Conservation (phyloP, 192 early-diverging fungal species). For the Backusella luteola region DNA sequence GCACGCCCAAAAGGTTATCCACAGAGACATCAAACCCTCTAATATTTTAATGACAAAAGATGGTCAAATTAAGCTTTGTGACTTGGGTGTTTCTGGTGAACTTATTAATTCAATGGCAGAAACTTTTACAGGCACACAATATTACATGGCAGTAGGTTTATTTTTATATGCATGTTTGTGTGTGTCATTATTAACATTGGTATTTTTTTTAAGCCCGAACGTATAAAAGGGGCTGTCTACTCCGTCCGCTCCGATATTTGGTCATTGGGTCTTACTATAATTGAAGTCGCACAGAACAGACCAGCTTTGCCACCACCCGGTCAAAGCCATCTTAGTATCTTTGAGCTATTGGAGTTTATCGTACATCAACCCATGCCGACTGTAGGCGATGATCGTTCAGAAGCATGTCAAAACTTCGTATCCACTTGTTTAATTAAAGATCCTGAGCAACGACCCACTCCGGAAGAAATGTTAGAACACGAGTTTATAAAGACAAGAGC, state of each 20-base stretch:
- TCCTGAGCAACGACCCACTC: constrained; percentile 62
- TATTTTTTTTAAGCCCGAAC: constrained; percentile 69
- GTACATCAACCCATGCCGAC: constrained; percentile 85
- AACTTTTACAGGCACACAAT: constrained; percentile 95
- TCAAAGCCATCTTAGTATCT: constrained; percentile 67
- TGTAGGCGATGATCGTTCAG: constrained; percentile 55
- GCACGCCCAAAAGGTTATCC: constrained; percentile 84
- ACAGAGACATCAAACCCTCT: constrained; percentile 97
- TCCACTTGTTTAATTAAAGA: constrained; percentile 71
- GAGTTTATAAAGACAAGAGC: constrained; percentile 62
- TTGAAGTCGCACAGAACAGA: constrained; percentile 89
- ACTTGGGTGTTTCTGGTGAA: constrained; percentile 95
- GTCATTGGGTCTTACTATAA: constrained; percentile 90
- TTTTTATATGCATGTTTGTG: not conserved
- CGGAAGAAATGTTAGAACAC: constrained; percentile 64
- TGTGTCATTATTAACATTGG: not conserved
- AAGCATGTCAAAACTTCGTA: constrained; percentile 67
- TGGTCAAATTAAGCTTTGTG: constrained; percentile 92
- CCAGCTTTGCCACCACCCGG: constrained; percentile 90
- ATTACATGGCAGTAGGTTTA: constrained; percentile 87
- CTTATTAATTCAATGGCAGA: constrained; percentile 83
- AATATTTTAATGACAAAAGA: constrained; percentile 91
- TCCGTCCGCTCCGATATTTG: constrained; percentile 94
- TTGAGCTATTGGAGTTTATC: constrained; percentile 95
- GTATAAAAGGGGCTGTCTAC: constrained; percentile 87